Conservation (phyloP, 1,139 yeast genomes). For the Debaryomyces coudertii region DNA sequence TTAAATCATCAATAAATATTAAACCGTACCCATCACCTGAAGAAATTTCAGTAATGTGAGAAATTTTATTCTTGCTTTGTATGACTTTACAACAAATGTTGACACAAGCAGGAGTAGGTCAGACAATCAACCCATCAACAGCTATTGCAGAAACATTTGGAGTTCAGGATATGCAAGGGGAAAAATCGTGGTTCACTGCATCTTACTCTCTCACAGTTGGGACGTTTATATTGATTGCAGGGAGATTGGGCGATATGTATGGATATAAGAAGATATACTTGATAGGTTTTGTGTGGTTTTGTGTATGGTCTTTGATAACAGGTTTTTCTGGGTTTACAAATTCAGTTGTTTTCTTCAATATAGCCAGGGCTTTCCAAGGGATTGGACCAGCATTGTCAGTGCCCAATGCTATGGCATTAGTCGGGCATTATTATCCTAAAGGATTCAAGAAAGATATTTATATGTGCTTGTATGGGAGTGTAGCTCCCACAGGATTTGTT, state of each 20-base stretch:
- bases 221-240: conserved; percentile 61
- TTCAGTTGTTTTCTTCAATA: conserved; percentile 46
- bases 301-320: conserved; percentile 51
- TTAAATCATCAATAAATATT: not conserved
- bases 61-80: conserved; percentile 26
- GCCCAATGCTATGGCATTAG: conserved; percentile 60
- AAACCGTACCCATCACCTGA: conserved; percentile 18
- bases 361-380: conserved; percentile 62
- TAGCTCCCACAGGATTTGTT: conserved; percentile 61
- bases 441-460: conserved; percentile 43
- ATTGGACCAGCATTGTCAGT: conserved; percentile 59
- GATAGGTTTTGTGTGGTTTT: conserved; percentile 51
- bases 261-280: conserved; percentile 57
- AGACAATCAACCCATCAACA: conserved; percentile 43
- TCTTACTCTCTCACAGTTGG: conserved; percentile 63
- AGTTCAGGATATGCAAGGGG: conserved; percentile 40
- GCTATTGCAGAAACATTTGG: conserved; percentile 42
- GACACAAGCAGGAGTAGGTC: conserved; percentile 55
- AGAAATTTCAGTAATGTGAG: conserved; percentile 24
- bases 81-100: conserved; percentile 48
- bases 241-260: conserved; percentile 64
- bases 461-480: conserved; percentile 57
- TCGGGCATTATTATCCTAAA: conserved; percentile 54
- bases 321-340: conserved; percentile 53
- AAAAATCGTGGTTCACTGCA: conserved; percentile 62